Conservation (phyloP, 139 green algal species). For the Raphidocelis subcapitata region DNA sequence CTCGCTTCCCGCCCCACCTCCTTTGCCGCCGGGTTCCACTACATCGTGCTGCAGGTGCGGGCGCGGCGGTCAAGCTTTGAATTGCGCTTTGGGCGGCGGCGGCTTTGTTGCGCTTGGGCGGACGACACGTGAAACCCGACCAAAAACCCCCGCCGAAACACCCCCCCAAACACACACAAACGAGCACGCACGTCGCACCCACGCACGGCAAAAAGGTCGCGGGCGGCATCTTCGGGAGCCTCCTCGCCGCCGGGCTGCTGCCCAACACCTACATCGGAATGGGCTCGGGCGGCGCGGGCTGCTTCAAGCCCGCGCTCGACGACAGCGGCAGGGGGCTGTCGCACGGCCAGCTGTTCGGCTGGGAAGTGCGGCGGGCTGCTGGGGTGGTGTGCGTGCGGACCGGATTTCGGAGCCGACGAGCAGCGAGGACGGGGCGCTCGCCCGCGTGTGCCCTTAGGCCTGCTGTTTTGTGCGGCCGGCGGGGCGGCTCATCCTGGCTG, state of each 20-base stretch:
- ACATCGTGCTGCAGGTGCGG: conserved; percentile 31
- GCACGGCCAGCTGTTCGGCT: conserved; percentile 30
- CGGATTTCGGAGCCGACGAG: too few relatives aligned
- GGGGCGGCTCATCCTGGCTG: too few relatives aligned
- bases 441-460: too few relatives aligned
- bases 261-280: conserved; percentile 6
- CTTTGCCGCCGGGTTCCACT: too few relatives aligned
- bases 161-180: neutral
- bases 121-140: neutral
- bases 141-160: neutral
- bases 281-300: conserved; percentile 22
- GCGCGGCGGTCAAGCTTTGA: too few relatives aligned
- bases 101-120: neutral
- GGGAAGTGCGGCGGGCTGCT: conserved; percentile 14
- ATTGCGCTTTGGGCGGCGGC: neutral
- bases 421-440: too few relatives aligned
- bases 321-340: conserved; percentile 8
- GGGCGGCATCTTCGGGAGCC: conserved; percentile 27
- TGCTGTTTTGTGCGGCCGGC: too few relatives aligned
- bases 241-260: conserved; percentile 24
- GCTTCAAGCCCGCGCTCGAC: conserved; percentile 16
- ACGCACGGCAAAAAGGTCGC: conserved; percentile 6
- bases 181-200: neutral
- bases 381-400: too few relatives aligned
- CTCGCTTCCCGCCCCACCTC: too few relatives aligned